phyloP scores from a whole-genome alignment of 2,329 filamentous ascomycete genomes.

The Pleurostoma richardsiae region DNA sequence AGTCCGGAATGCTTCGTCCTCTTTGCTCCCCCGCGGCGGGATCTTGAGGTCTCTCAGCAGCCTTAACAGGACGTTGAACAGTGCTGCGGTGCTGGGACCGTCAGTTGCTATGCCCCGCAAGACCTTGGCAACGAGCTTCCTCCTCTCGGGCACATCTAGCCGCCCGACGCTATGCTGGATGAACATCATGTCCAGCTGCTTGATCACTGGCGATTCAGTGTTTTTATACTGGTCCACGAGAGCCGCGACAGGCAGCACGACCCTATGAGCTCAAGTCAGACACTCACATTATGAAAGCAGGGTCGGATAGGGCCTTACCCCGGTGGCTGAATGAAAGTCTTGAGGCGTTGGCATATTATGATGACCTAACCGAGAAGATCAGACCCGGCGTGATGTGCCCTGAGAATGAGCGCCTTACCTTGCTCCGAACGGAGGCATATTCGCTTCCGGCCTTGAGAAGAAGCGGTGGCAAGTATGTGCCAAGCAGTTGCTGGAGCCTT shows the following conservation, averaged over 20 bases:
- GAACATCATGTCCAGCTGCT: slow-evolving; percentile 84
- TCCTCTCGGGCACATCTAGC: slow-evolving; percentile 53
- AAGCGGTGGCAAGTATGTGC: slow-evolving; percentile 74
- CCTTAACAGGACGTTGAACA: slow-evolving; percentile 81
- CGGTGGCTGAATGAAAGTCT: slow-evolving; percentile 47
- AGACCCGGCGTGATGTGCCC: too few relatives aligned
- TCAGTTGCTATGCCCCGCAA: slow-evolving; percentile 62
- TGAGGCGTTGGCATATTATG: slow-evolving; percentile 44
- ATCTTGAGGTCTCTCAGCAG: slow-evolving; percentile 67
- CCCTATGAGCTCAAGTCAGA: slow-evolving; percentile 28
- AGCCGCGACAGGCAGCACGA: slow-evolving; percentile 78
- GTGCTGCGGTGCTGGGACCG: slow-evolving; percentile 45
- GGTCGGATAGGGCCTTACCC: slow-evolving; percentile 27
- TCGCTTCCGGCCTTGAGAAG: slow-evolving; percentile 84
- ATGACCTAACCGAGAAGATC: slow-evolving; percentile 32
- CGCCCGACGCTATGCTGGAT: slow-evolving; percentile 72
- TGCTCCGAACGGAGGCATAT: slow-evolving; percentile 72
- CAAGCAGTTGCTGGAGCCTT: slow-evolving; percentile 73
- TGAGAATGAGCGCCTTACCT: slow-evolving; percentile 36
- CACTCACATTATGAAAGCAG: not conserved
- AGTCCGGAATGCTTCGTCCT: slow-evolving; percentile 65
- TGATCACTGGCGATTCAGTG: slow-evolving; percentile 66
- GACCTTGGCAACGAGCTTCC: slow-evolving; percentile 66
- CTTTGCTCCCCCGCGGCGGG: slow-evolving; percentile 71
- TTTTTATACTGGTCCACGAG: slow-evolving; percentile 89